A percentile compares a stretch with the other conserved stretches of the same genome.
Evolutionary conservation across 108 stramenopile species (phyloP).

Genomic region (Stephanodiscus minutulus): DNA sequence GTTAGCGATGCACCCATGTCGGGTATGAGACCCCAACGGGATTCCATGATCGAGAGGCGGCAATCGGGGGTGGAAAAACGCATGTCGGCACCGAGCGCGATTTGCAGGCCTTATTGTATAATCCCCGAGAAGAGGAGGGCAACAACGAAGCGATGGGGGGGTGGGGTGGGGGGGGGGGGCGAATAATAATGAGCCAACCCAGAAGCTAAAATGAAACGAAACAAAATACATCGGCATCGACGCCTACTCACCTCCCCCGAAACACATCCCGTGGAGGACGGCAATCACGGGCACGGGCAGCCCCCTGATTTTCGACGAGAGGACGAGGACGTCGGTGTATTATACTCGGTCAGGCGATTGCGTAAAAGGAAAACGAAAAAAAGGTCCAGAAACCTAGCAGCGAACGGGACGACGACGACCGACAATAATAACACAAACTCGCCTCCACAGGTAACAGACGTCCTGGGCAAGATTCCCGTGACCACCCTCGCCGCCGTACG

Average conservation of each 20-base stretch:
- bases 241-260: constrained; percentile 67
- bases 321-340: not conserved
- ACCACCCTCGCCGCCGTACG: constrained; percentile 52
- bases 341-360: too few relatives aligned
- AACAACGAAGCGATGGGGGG: too few relatives aligned
- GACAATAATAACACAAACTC: constrained; percentile 13
- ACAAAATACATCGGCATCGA: not conserved
- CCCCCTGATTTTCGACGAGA: constrained; percentile 30
- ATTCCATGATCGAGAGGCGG: constrained; percentile 88
- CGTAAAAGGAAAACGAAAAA: not conserved
- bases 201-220: not conserved
- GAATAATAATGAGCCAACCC: not conserved
- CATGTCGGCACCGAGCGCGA: constrained; percentile 89
- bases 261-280: constrained; percentile 87
- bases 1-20: constrained; percentile 86
- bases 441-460: constrained; percentile 81
- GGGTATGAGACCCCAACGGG: constrained; percentile 91
- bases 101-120: constrained; percentile 84
- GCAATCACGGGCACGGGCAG: constrained; percentile 88
- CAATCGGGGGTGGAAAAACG: constrained; percentile 80
- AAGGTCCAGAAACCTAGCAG: not conserved
- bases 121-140: not conserved
- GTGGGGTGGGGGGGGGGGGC: too few relatives aligned
- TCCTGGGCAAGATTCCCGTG: constrained; percentile 88
- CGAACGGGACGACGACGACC: not conserved